Percentiles rank a stretch among this genome's conserved stretches.
These are phyloP conservation scores for Alternaria consortialis DNA, from an alignment of 2,329 filamentous ascomycete species.

Conservation along the genomic window DNA sequence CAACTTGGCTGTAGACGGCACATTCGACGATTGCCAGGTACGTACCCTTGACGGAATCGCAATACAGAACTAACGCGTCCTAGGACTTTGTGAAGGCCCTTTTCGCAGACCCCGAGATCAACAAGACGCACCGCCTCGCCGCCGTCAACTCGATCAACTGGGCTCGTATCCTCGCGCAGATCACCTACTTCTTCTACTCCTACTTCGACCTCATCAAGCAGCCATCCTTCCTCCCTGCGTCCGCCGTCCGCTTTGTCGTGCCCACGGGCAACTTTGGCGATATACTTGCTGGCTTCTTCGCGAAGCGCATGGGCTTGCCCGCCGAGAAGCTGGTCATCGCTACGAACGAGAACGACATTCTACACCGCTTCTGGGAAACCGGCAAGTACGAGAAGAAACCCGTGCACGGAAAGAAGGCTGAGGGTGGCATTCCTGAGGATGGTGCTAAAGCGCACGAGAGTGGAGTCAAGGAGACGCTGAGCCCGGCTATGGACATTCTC, in stretches of 20 bases:
- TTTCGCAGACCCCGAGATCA: constrained; percentile 85
- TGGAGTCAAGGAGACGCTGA: constrained; percentile 89
- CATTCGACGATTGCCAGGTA: constrained; percentile 95
- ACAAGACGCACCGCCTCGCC: constrained; percentile 81
- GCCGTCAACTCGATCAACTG: constrained; percentile 98
- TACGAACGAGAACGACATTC: constrained; percentile 97
- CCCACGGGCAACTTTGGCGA: constrained; percentile 98
- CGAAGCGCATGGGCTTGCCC: constrained; percentile 87
- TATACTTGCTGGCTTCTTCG: constrained; percentile 92
- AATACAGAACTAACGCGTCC: constrained; percentile 27
- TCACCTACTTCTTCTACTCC: constrained; percentile 94
- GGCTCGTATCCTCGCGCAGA: constrained; percentile 93
- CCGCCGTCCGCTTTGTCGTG: constrained; percentile 82
- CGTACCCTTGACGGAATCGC: neutral
- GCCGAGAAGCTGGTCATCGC: constrained; percentile 88
- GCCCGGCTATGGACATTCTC: constrained; percentile 96
- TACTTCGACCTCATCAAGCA: constrained; percentile 82
- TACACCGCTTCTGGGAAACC: constrained; percentile 92
- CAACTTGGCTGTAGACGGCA: constrained; percentile 87
- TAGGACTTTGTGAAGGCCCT: constrained; percentile 92
- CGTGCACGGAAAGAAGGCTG: constrained; percentile 64
- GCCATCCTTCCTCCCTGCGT: constrained; percentile 65
- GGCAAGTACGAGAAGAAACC: constrained; percentile 89
- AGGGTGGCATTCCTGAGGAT: constrained; percentile 64
- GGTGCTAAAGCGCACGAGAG: constrained; percentile 70